A percentile compares a stretch with the other conserved stretches of the same genome.
Evolutionary conservation across 2,329 filamentous ascomycete species (phyloP).

Genomic region (Monosporascus sp.): DNA sequence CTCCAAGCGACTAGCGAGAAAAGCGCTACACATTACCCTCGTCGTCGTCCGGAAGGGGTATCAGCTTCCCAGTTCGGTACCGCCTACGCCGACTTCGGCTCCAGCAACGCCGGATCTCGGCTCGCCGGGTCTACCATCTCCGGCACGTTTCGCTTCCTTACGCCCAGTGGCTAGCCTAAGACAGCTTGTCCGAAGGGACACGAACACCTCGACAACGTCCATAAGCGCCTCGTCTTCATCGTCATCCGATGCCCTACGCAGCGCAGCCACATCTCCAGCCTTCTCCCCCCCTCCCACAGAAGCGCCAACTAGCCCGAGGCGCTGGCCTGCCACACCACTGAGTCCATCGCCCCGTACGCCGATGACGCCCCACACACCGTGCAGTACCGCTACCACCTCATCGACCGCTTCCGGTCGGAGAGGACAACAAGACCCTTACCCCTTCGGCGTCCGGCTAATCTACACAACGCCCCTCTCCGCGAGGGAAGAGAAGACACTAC

Average conservation of each 20-base stretch:
- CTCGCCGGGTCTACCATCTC: slow-evolving; percentile 24
- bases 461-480: slow-evolving; percentile 40
- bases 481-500: slow-evolving; percentile 43
- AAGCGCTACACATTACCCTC: slow-evolving; percentile 51
- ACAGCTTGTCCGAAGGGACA: slow-evolving; percentile 35
- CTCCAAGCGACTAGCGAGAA: slow-evolving; percentile 50
- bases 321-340: slow-evolving; percentile 31
- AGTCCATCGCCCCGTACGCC: slow-evolving; percentile 37
- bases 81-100: slow-evolving; percentile 25
- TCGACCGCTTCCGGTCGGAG: slow-evolving; percentile 20
- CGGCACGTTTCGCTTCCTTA: slow-evolving; percentile 23
- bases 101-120: slow-evolving; percentile 25
- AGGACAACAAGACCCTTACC: slow-evolving; percentile 24
- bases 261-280: slow-evolving; percentile 13
- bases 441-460: slow-evolving; percentile 47
- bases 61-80: slow-evolving; percentile 40
- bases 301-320: slow-evolving; percentile 16
- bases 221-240: slow-evolving; percentile 24
- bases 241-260: slow-evolving; percentile 2
- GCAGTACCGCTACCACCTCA: slow-evolving; percentile 23
- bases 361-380: slow-evolving; percentile 43
- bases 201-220: slow-evolving; percentile 27
- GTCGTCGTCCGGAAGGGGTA: slow-evolving; percentile 53
- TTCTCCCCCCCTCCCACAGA: slow-evolving; percentile 16
- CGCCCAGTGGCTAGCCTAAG: slow-evolving; percentile 29